Base-by-base conservation (phyloP, 345 rosid genomes). In the Boechera stricta region DNA sequence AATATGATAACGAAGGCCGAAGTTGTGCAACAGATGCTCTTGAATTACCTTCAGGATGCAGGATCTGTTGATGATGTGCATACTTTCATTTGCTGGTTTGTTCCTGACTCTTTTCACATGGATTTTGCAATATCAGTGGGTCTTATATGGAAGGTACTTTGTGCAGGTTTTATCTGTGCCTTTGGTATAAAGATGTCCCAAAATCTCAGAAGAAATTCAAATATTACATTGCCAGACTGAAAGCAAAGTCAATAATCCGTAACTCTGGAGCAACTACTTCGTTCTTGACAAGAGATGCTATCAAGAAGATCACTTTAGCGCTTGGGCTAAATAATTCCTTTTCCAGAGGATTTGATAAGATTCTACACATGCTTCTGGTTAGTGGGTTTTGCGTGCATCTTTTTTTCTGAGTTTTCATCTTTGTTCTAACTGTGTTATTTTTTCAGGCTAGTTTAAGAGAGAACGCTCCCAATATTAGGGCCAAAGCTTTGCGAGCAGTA, bases 291-390 rank as follows among this genome's bases (percentile, higher is more conserved):
- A 91, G 98, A 83, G 94, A 88, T 65, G 85, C 87, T 9, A 79
- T 87, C 26, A 95, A 95, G 90, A 91, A 88, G 84, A 87, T 95
- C 75, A 87, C 94, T 67, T 80, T 86, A 84, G 88, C 92, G 31
- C 78, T 95, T 77, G 99, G 97, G 79, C 91, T 87, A 75, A 91
- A 92, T 57, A 95, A 86, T 86, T 92, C 99, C 63, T 95, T 95
- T 79, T 87, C 90, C 72, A 87, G 99, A 85, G 99, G 99, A 79
- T 95, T 95, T 64, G 96, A 95, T 77, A 95, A 92, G 85, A 92
- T 95, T 80, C 94, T 92, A 79, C 85, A 88, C 78, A 65, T 95
- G 98, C 99, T 95, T 77, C 87, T 95, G 97, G 99, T 95, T 67
- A 82, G 99, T 85, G 38, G 49, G 74, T 72, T 76, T 73, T 66